Conservation (phyloP, 495 filamentous ascomycete species). For the Xylaria palmicola region DNA sequence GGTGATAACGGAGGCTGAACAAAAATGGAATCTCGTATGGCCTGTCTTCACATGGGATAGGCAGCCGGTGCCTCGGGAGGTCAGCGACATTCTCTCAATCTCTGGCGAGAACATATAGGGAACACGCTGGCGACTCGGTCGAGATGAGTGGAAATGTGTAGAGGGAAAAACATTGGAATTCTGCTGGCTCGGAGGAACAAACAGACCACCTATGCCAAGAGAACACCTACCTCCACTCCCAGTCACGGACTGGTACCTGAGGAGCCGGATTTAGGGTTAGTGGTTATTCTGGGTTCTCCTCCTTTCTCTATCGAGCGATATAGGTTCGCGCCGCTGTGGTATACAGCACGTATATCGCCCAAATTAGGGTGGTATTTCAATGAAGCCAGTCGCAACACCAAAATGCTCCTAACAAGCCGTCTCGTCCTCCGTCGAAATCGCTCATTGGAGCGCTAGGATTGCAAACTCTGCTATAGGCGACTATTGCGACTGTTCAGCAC, state of each 20-base stretch:
- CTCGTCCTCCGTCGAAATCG: not conserved
- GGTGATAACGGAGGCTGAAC: not conserved
- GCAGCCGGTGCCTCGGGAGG: not conserved
- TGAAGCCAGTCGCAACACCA: not conserved
- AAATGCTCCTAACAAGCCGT: not conserved
- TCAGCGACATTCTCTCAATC: not conserved
- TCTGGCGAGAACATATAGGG: too few species aligned
- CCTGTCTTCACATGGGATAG: too few species aligned
- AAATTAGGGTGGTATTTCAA: not conserved
- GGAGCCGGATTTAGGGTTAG: too few species aligned
- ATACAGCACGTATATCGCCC: not conserved
- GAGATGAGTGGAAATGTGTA: not conserved
- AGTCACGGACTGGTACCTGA: too few species aligned
- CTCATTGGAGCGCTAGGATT: constrained; percentile 7
- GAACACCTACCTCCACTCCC: not conserved
- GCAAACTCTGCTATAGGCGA: too few species aligned
- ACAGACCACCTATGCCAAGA: not conserved
- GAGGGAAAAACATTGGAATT: not conserved
- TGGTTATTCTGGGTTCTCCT: too few species aligned
- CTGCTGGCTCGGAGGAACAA: not conserved
- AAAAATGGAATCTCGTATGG: not conserved
- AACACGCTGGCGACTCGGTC: too few species aligned
- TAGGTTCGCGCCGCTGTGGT: too few species aligned
- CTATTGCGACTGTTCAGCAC: not conserved
- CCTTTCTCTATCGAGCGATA: too few species aligned